Conservation (phyloP, 2,329 filamentous ascomycete species). For the Cadophora sp. region DNA sequence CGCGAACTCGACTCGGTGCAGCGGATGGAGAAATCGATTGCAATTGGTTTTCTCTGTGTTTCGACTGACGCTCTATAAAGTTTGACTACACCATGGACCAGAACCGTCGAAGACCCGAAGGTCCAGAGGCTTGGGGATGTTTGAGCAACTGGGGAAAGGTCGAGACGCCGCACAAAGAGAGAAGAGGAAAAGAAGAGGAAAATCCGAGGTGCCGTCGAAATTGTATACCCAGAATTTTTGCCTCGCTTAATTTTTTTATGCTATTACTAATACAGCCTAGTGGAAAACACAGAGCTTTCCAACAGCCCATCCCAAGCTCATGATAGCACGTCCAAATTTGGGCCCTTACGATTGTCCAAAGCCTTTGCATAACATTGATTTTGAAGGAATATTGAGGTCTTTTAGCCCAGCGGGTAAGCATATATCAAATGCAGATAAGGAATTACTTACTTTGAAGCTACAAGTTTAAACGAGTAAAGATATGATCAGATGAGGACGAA, state of each 20-base stretch:
- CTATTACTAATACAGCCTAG: not conserved
- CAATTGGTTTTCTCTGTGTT: slow-evolving; percentile 68
- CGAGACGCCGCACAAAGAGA: slow-evolving; percentile 43
- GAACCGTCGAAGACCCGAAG: slow-evolving; percentile 20
- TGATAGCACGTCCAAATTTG: too few relatives aligned
- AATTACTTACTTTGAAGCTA: too few relatives aligned
- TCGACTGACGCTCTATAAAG: slow-evolving; percentile 45
- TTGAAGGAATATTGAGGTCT: too few relatives aligned
- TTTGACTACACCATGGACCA: slow-evolving; percentile 43
- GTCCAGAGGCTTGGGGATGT: slow-evolving; percentile 35
- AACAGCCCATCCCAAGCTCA: not conserved
- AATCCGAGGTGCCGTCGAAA: not conserved
- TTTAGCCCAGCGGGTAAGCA: too few relatives aligned
- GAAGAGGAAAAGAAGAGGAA: slow-evolving; percentile 22
- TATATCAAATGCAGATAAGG: too few relatives aligned
- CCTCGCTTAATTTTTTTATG: not conserved
- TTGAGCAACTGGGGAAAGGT: slow-evolving; percentile 45
- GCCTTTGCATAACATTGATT: too few relatives aligned
- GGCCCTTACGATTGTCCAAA: too few relatives aligned
- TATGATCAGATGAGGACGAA: too few relatives aligned
- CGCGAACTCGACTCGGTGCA: slow-evolving; percentile 31
- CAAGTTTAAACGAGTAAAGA: too few relatives aligned
- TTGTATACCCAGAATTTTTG: not conserved
- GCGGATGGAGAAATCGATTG: slow-evolving; percentile 51
- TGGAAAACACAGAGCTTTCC: too few relatives aligned